Percentiles rank a stretch among this genome's conserved stretches.
phyloP scores from a whole-genome alignment of 805 yeast genomes.

The Scheffersomyces amazonensis region DNA sequence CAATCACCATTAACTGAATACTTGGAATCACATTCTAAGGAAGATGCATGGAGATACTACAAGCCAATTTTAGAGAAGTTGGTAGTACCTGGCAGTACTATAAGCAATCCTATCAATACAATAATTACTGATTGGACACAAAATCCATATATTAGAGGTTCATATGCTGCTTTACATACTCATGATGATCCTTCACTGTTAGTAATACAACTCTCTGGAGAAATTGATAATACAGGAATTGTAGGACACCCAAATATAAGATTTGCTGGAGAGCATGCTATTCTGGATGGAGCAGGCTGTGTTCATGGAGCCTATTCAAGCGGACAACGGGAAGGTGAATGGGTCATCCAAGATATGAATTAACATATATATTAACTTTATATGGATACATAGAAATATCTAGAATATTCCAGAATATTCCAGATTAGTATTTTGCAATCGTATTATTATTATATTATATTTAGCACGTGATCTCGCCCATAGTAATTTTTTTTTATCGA shows the following conservation, averaged over 20 bases:
- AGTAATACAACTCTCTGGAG: slow-evolving; percentile 56
- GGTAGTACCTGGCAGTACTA: slow-evolving; percentile 10
- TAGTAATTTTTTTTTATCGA: too few species aligned
- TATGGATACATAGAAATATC: background rate
- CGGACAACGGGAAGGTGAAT: slow-evolving; percentile 56
- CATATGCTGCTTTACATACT: slow-evolving; percentile 70
- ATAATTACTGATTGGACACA: slow-evolving; percentile 67
- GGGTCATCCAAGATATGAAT: slow-evolving; percentile 25
- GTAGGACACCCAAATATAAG: slow-evolving; percentile 48
- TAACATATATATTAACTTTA: too few species aligned
- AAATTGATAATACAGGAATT: slow-evolving; percentile 14
- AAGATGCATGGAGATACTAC: slow-evolving; percentile 54
- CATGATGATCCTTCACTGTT: slow-evolving; percentile 68
- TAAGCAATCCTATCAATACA: slow-evolving; percentile 33
- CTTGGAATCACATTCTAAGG: slow-evolving; percentile 46
- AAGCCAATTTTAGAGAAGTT: slow-evolving; percentile 47
- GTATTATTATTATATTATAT: background rate
- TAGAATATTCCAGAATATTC: slow-evolving; percentile 3
- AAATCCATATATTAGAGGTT: slow-evolving; percentile 78
- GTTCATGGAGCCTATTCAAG: slow-evolving; percentile 88
- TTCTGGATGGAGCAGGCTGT: slow-evolving; percentile 84
- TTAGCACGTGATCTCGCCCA: background rate
- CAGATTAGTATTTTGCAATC: background rate
- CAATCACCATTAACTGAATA: slow-evolving; percentile 73
- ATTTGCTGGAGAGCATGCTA: slow-evolving; percentile 92